Conservation (phyloP, 345 rosid species). For the Melastoma malabathricum region DNA sequence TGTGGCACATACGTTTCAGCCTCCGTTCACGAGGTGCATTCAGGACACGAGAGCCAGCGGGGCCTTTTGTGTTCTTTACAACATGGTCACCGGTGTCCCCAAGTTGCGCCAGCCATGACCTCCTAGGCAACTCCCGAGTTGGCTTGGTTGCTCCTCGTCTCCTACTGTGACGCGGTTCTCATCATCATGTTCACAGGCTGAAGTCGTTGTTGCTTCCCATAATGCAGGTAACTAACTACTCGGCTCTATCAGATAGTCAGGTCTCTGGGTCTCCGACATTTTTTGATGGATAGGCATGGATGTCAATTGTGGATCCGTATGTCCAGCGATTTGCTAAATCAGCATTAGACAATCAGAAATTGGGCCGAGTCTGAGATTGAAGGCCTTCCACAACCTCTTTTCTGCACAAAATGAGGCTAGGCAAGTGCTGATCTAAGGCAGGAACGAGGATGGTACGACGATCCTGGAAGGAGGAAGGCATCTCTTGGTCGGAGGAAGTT, state of each 20-base stretch:
- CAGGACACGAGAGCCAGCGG: conserved; percentile 65
- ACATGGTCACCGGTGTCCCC: conserved; percentile 70
- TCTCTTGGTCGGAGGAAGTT: no score
- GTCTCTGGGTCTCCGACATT: neutral
- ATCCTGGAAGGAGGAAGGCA: no score
- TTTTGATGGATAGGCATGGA: conserved; percentile 55
- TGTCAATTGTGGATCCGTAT: conserved; percentile 68
- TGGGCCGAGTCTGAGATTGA: conserved; percentile 38
- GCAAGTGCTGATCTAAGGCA: no score
- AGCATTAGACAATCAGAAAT: conserved; percentile 51
- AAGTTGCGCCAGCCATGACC: conserved; percentile 52
- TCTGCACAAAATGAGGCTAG: conserved; percentile 73
- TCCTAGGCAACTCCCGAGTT: conserved; percentile 14
- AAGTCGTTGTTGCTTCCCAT: conserved; percentile 65
- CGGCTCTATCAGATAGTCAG: neutral
- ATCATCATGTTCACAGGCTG: conserved; percentile 46
- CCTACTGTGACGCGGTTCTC: conserved; percentile 82
- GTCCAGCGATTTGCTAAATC: conserved; percentile 49
- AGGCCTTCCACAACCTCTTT: conserved; percentile 72
- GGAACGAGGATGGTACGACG: no score
- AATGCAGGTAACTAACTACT: conserved; percentile 42
- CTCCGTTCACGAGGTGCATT: conserved; percentile 61
- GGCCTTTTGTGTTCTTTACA: conserved; percentile 83
- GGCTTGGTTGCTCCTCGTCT: conserved; percentile 28
- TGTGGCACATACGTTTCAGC: conserved; percentile 76